Evolutionary conservation across 176 grass and related monocot genomes (phyloP).

Genomic region (Ananas comosus): DNA sequence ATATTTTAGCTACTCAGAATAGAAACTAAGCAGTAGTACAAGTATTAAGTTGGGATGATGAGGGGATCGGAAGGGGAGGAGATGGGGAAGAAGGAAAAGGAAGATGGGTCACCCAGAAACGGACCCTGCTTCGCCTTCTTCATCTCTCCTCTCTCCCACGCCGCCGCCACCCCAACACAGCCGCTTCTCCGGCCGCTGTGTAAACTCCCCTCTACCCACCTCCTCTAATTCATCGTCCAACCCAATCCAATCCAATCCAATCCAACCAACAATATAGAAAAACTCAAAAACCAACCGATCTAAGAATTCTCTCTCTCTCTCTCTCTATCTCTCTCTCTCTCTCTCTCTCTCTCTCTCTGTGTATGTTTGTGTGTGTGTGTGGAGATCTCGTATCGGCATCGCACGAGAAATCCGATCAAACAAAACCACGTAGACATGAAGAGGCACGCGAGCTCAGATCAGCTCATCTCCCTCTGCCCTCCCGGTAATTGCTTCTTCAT

Average conservation of each 20-base stretch:
- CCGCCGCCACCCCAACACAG: neutral
- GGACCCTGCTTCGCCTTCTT: slow-evolving; percentile 5
- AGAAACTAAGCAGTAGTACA: neutral
- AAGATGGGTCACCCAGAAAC: slow-evolving; percentile 15
- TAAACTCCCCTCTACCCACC: neutral
- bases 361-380: slow-evolving; percentile 1
- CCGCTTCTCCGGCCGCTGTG: slow-evolving; percentile 8
- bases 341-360: neutral
- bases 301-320: neutral
- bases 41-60: neutral
- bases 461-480: slow-evolving; percentile 20
- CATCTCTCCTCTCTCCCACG: slow-evolving; percentile 3
- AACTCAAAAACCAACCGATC: no score
- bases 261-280: no score
- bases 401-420: neutral
- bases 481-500: slow-evolving; percentile 24
- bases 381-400: neutral
- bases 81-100: slow-evolving; percentile 21
- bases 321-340: neutral
- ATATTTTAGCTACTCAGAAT: no score
- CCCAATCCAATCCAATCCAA: no score
- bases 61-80: slow-evolving; percentile 40
- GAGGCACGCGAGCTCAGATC: slow-evolving; percentile 24
- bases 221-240: neutral
- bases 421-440: slow-evolving; percentile 15